These are phyloP conservation scores for Alternaria arborescens DNA, from an alignment of 2,329 filamentous ascomycete species.

Conservation along the genomic window DNA sequence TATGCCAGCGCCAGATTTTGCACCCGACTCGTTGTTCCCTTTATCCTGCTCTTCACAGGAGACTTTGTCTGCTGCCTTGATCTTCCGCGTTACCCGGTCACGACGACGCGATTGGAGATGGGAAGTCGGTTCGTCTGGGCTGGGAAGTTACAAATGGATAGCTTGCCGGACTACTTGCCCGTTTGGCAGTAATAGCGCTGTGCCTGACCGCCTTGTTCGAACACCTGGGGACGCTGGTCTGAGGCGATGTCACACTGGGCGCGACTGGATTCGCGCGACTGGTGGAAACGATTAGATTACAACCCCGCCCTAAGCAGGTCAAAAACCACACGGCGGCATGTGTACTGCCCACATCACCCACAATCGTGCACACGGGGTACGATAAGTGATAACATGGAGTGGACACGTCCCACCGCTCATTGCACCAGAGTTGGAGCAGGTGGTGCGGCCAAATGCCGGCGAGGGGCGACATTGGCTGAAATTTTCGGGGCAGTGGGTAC, in stretches of 20 bases:
- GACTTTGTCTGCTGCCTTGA: neutral
- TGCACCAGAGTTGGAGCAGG: constrained; percentile 18
- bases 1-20: neutral
- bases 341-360: neutral
- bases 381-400: constrained; percentile 20
- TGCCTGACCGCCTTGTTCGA: constrained; percentile 11
- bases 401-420: constrained; percentile 33
- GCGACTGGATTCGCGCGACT: neutral
- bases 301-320: neutral
- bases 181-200: constrained; percentile 12
- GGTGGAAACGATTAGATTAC: constrained; percentile 13
- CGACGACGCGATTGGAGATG: constrained; percentile 1
- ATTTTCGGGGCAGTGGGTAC: constrained; percentile 31
- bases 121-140: constrained; percentile 1
- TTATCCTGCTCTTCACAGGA: neutral
- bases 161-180: constrained; percentile 12
- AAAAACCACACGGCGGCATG: neutral
- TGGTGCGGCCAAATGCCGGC: constrained; percentile 28
- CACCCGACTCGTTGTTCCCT: neutral
- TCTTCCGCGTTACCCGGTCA: constrained; percentile 11
- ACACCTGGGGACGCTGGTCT: neutral
- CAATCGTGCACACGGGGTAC: constrained; percentile 6
- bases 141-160: constrained; percentile 2
- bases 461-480: constrained; percentile 29
- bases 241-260: neutral